phyloP scores from a whole-genome alignment of 495 filamentous ascomycete genomes.

The Talaromyces liani region DNA sequence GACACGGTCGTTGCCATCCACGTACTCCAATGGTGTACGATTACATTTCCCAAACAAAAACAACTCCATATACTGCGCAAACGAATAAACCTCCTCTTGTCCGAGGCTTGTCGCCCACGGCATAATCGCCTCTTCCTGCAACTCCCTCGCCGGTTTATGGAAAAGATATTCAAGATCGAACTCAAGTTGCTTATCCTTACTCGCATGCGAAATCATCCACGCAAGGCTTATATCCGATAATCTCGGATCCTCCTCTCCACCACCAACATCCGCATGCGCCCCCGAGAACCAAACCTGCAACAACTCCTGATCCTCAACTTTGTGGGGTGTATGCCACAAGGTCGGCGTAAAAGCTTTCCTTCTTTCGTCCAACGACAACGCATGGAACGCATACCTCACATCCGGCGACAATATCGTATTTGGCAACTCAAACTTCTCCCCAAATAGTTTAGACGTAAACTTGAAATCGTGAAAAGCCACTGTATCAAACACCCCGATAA shows the following conservation, averaged over 20 bases:
- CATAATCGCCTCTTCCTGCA: background rate
- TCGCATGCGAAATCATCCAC: constrained; percentile 40
- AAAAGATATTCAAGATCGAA: constrained; percentile 17
- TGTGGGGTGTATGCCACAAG: constrained; percentile 40
- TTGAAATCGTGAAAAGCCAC: constrained; percentile 40
- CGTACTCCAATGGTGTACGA: constrained; percentile 16
- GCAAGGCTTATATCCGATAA: constrained; percentile 35
- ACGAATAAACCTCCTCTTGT: constrained; percentile 8
- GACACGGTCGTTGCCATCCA: background rate
- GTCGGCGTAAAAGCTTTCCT: constrained; percentile 45
- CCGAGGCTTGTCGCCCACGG: constrained; percentile 16
- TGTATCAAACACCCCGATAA: constrained; percentile 54
- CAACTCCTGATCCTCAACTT: constrained; percentile 19
- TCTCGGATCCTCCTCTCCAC: constrained; percentile 31
- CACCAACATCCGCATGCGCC: constrained; percentile 45
- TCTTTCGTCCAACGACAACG: constrained; percentile 50
- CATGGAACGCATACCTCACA: constrained; percentile 54
- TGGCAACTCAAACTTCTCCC: constrained; percentile 20
- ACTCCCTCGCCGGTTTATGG: constrained; percentile 7
- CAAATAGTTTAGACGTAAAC: constrained; percentile 13
- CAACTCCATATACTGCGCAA: constrained; percentile 1
- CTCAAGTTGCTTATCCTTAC: constrained; percentile 15
- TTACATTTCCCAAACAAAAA: constrained; percentile 10
- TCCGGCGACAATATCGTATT: constrained; percentile 25
- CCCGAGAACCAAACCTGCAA: constrained; percentile 53